phyloP scores from a whole-genome alignment of 2,329 filamentous ascomycete genomes.

The Dothideomycetes sp. region DNA sequence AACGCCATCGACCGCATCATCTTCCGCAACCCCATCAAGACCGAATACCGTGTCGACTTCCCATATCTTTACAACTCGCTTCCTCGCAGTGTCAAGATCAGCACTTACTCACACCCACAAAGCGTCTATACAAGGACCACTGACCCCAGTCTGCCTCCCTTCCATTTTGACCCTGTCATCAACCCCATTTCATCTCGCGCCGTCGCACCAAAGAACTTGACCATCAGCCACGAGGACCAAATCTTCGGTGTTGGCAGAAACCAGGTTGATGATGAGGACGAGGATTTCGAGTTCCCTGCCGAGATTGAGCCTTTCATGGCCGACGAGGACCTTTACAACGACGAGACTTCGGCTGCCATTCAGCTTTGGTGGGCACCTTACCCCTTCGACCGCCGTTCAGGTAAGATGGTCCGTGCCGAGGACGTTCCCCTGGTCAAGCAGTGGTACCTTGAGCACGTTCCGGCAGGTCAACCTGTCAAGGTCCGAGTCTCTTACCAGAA shows the following conservation, averaged over 20 bases:
- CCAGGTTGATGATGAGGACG: constrained; percentile 53
- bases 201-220: constrained; percentile 89
- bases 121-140: constrained; percentile 83
- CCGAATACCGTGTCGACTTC: constrained; percentile 89
- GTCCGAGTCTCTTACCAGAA: constrained; percentile 98
- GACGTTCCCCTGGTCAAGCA: constrained; percentile 96
- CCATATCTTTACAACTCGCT: constrained; percentile 95
- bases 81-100: constrained; percentile 83
- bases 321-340: constrained; percentile 80
- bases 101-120: constrained; percentile 91
- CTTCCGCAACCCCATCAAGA: constrained; percentile 88
- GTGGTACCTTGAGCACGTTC: constrained; percentile 95
- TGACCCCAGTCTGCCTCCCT: constrained; percentile 81
- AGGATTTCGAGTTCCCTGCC: constrained; percentile 64
- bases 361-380: constrained; percentile 97
- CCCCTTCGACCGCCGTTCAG: constrained; percentile 88
- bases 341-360: constrained; percentile 84
- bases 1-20: constrained; percentile 99
- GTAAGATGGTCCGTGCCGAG: constrained; percentile 91
- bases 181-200: constrained; percentile 95
- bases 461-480: constrained; percentile 85
- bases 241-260: constrained; percentile 76
- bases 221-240: constrained; percentile 83
- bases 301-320: constrained; percentile 79
- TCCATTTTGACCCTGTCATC: constrained; percentile 96